Conservation (phyloP, 2,329 filamentous ascomycete genomes). For the Coniella vitis region DNA sequence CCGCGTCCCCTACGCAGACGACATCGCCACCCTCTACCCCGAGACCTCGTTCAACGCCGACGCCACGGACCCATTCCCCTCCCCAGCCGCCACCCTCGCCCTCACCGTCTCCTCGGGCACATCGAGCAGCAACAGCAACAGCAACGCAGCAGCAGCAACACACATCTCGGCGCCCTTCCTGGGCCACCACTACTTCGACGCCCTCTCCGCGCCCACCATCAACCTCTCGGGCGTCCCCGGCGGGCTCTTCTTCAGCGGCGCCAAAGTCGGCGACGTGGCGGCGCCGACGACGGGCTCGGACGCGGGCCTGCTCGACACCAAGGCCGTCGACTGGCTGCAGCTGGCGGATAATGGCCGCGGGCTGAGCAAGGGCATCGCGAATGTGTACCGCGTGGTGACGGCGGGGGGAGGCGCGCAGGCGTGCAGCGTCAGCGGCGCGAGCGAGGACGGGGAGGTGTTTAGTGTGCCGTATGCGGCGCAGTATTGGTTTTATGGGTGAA, state of each 20-base stretch:
- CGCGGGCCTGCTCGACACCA: conserved; percentile 38
- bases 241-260: conserved; percentile 35
- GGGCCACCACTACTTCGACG: conserved; percentile 63
- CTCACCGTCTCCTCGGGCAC: no score
- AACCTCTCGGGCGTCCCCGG: conserved; percentile 35
- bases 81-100: conserved; percentile 31
- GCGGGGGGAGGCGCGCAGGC: conserved; percentile 41
- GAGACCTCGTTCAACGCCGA: conserved; percentile 33
- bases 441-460: conserved; percentile 28
- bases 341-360: conserved; percentile 29
- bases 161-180: conserved; percentile 34
- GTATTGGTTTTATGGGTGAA: conserved; percentile 49
- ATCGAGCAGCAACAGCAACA: no score
- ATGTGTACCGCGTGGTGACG: conserved; percentile 49
- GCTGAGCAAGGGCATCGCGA: conserved; percentile 28
- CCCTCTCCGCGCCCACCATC: conserved; percentile 49
- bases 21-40: conserved; percentile 23
- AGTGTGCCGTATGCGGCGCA: conserved; percentile 50
- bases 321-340: conserved; percentile 49
- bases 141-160: no score
- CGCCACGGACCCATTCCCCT: conserved; percentile 38
- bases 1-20: conserved; percentile 18
- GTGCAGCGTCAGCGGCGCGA: conserved; percentile 34
- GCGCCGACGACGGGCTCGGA: conserved; percentile 47
- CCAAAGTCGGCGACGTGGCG: conserved; percentile 41